A percentile compares a stretch with the other conserved stretches of the same genome.
These are phyloP conservation scores for Apiospora sp. DNA, from an alignment of 2,329 filamentous ascomycete species.

Conservation along the genomic window DNA sequence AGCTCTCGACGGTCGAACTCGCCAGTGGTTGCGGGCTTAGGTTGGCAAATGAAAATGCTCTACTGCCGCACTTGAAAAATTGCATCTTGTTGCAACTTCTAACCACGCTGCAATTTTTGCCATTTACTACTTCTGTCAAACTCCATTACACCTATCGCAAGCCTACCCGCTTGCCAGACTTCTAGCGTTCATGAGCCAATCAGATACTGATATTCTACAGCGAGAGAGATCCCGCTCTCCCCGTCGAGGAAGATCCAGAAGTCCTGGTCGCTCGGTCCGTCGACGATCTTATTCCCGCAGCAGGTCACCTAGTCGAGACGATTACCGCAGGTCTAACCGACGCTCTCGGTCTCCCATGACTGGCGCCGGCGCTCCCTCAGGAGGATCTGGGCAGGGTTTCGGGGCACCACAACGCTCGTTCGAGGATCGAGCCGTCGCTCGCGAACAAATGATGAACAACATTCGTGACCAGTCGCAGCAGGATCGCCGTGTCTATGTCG, in stretches of 20 bases:
- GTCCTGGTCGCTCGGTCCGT: constrained; percentile 72
- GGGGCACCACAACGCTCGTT: constrained; percentile 76
- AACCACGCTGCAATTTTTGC: neutral
- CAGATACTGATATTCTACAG: constrained; percentile 57
- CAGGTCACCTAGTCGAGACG: constrained; percentile 80
- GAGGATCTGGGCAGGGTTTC: constrained; percentile 71
- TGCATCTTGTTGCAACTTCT: constrained; percentile 4
- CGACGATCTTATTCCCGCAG: constrained; percentile 83
- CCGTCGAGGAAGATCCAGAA: constrained; percentile 83
- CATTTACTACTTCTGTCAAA: neutral
- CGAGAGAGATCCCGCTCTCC: constrained; percentile 85
- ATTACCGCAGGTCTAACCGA: constrained; percentile 77
- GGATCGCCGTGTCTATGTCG: constrained; percentile 98
- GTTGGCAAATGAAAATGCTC: neutral
- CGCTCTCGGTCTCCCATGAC: constrained; percentile 87
- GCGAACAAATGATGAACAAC: constrained; percentile 96
- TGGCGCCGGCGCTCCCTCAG: constrained; percentile 71
- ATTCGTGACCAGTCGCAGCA: constrained; percentile 96
- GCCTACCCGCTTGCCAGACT: constrained; percentile 25
- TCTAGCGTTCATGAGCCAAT: constrained; percentile 30
- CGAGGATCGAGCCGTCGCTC: constrained; percentile 83
- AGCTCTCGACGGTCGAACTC: neutral
- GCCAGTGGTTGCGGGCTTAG: neutral
- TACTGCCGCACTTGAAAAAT: neutral
- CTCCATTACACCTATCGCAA: neutral